Evolutionary conservation across 192 early-diverging fungal genomes (phyloP), one percentile per base, ranked within the genome.

Genomic region (Mortierella antarctica): DNA sequence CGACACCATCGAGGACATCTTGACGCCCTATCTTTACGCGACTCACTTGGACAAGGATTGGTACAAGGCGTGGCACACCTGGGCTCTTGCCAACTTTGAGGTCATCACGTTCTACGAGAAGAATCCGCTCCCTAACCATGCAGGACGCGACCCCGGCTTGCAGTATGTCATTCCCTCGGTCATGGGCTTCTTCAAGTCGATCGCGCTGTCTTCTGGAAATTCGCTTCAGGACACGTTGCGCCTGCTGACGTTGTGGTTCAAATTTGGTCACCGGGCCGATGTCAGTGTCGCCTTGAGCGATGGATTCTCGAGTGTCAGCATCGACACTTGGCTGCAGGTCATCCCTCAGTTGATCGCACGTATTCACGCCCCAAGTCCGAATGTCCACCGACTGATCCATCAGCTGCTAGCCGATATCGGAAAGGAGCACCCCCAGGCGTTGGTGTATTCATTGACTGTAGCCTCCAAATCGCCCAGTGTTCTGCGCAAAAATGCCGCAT

Each of bases 31-130:
- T 73, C 83, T 88, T 1, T 91, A 95, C 23, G 97, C 97, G 0
- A 96, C 95, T 10, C 90, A 93, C 46, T 91, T 94, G 85, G 96
- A 97, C 79, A 87, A 88, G 78, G 88, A 95, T 52, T 98, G 95
- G 94, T 98, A 99, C 86, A 98, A 91, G 65, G 97, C 96, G 17
- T 99, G 97, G 96, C 97, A 99, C 71, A 89, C 95, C 15, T 97
- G 96, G 93, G 97, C 96, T n/a, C 80, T 97, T 17, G 90, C 93
- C 40, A 97, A 97, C 75, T 94, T 94, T 74, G 95, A 99, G 72
- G 93, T 92, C 41, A 88, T 96, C 65, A 88, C 88, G 7, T 89
- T 92, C 72, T 89, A 93, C 70, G 91, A 93, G 54, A 89, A 93
- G 77, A 73, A 83, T 10, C 89, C 56, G 65, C 84, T 60, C 21